Percentiles rank a stretch among this genome's conserved stretches.
These are phyloP conservation scores for Sclerospora graminicola DNA, from an alignment of 352 stramenopile genomes.

Conservation along the genomic window DNA sequence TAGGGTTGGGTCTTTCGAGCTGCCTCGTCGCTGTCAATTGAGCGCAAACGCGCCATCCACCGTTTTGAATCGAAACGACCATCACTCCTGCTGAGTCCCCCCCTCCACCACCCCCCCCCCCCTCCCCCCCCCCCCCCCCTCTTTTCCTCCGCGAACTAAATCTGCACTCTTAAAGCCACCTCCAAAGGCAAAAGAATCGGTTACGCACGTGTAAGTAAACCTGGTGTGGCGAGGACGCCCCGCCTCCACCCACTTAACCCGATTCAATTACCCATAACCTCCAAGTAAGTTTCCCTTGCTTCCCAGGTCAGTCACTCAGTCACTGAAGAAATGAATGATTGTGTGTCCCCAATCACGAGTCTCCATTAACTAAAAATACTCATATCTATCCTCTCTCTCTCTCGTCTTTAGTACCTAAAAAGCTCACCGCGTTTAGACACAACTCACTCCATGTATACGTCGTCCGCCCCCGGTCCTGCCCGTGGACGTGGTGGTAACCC, in stretches of 20 bases:
- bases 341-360: background rate
- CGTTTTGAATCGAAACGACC: conserved; percentile 9
- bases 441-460: conserved; percentile 48
- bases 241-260: background rate
- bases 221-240: background rate
- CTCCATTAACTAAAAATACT: background rate
- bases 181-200: conserved; percentile 10
- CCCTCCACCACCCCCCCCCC: conserved; percentile 20
- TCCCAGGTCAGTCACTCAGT: too few relatives aligned
- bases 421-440: background rate
- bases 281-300: too few relatives aligned
- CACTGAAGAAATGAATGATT: too few relatives aligned
- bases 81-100: conserved; percentile 11
- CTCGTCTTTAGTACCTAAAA: background rate
- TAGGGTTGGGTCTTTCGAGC: too few relatives aligned
- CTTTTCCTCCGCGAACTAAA: conserved; percentile 10
- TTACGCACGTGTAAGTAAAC: background rate
- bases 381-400: background rate
- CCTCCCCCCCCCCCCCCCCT: conserved; percentile 12
- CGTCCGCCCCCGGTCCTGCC: conserved; percentile 43
- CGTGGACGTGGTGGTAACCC: conserved; percentile 49
- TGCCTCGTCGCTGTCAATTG: conserved; percentile 1
- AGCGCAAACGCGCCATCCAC: background rate
- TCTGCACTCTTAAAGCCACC: conserved; percentile 27
- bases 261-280: too few relatives aligned